A percentile compares a stretch with the other conserved stretches of the same genome.
phyloP scores from a whole-genome alignment of 805 yeast genomes.

The Hanseniaspora lindneri region DNA sequence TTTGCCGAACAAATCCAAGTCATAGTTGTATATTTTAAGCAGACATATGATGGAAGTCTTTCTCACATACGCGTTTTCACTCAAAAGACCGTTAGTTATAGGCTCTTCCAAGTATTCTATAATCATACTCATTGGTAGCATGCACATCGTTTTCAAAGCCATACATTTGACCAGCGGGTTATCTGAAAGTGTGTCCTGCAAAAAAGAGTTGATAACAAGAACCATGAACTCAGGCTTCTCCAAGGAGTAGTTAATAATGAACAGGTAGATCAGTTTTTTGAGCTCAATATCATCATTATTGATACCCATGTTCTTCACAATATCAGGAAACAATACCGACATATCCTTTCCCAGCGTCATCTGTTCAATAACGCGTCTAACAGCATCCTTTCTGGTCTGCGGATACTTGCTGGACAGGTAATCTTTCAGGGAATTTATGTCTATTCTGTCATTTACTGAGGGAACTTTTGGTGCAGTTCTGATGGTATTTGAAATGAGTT shows the following conservation, averaged over 20 bases:
- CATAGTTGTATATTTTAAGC: conserved; percentile 84
- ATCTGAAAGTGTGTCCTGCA: conserved; percentile 87
- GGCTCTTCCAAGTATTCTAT: conserved; percentile 91
- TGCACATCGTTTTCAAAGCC: conserved; percentile 98
- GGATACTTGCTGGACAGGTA: conserved; percentile 94
- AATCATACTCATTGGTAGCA: conserved; percentile 89
- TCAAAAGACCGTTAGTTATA: conserved; percentile 66
- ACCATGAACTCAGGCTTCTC: conserved; percentile 92
- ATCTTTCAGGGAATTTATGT: conserved; percentile 77
- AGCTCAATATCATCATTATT: conserved; percentile 72
- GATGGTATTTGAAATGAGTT: conserved; percentile 28
- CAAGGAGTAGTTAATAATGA: conserved; percentile 94
- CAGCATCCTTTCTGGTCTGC: conserved; percentile 88
- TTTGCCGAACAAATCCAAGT: conserved; percentile 63
- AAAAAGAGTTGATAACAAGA: conserved; percentile 93
- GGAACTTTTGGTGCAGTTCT: conserved; percentile 32
- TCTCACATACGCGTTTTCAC: conserved; percentile 93
- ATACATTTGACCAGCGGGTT: conserved; percentile 91
- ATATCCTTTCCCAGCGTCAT: conserved; percentile 98
- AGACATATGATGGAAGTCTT: conserved; percentile 97
- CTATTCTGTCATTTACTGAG: conserved; percentile 36
- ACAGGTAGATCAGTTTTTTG: conserved; percentile 86
- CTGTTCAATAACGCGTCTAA: conserved; percentile 91
- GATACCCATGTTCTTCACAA: conserved; percentile 90
- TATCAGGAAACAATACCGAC: conserved; percentile 87